Base-by-base conservation (phyloP, 1,284 basidiomycete species). In the Apiotrichum mycotoxinovorans region DNA sequence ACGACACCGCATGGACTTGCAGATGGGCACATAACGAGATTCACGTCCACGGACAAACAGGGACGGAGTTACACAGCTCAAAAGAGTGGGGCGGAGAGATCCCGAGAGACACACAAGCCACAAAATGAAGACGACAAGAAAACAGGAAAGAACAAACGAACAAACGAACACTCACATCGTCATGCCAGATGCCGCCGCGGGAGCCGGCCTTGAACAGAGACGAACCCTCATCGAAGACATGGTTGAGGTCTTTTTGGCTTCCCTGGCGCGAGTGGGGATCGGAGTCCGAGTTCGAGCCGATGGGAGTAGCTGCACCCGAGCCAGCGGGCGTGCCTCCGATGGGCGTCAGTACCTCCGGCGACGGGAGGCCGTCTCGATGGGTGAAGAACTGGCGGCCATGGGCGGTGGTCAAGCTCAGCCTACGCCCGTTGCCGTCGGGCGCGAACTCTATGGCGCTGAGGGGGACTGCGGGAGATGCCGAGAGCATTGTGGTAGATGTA, bases 271-370 rank as follows among this genome's bases (percentile, higher is more conserved):
- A 61, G 37, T 57, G 38, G 8, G 61, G 57, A 50, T 56, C 61
- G 25, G 60, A 62, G 26, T 59, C 52, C 23, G 63, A 62, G 33
- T 14, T 35, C n/a, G 62, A 61, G 15, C 50, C 60, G 4, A 45
- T 58, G 9, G 67, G 65, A 2, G 57, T 54, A 3, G 50, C 46
- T 34, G 57, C 49, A 52, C 60, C 60, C 4, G 56, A 56, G 52
- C 30, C 57, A 30, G 47, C 52, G 5, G 66, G 66, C 11, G 68
- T 70, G 34, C 68, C 69, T 8, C 61, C 58, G 56, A 77, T 67
- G 15, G 75, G 75, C 7, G 74, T 73, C 37, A 77, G 66, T 48
- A 66, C 65, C 52, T 70, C 68, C 4, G 75, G 75, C 9, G 69
- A 72, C 10, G 75, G 74, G 5, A 76, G 62, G 34, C 71, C 73